phyloP scores from a whole-genome alignment of 768 basidiomycete species.

The Daedalea quercina region DNA sequence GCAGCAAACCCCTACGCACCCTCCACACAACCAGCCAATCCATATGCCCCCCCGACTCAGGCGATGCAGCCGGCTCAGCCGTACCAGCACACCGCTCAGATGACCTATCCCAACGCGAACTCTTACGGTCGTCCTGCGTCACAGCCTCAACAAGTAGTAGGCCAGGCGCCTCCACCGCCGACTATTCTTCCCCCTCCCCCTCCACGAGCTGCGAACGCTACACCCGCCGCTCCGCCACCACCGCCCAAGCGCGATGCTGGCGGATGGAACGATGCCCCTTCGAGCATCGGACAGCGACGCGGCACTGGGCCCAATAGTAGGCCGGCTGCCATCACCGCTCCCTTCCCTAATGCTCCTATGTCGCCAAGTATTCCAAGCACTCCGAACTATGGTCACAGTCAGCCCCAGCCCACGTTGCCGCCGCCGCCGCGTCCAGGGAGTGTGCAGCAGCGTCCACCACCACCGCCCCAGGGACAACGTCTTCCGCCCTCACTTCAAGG shows the following conservation, averaged over 20 bases:
- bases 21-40: background rate
- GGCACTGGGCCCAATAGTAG: slow-evolving; percentile 48
- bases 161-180: slow-evolving; percentile 4
- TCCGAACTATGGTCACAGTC: slow-evolving; percentile 13
- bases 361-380: slow-evolving; percentile 12
- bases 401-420: slow-evolving; percentile 18
- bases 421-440: slow-evolving; percentile 65
- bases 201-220: slow-evolving; percentile 37
- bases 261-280: slow-evolving; percentile 92
- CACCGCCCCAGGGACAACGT: slow-evolving; percentile 29
- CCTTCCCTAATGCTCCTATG: slow-evolving; percentile 67
- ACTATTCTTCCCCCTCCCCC: slow-evolving; percentile 12
- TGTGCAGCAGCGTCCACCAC: slow-evolving; percentile 40
- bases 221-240: slow-evolving; percentile 35
- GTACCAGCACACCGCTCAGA: slow-evolving; percentile 10
- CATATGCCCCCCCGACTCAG: slow-evolving; percentile 9
- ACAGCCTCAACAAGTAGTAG: slow-evolving; percentile 20
- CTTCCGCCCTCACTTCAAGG: slow-evolving; percentile 26
- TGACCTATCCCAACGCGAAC: slow-evolving; percentile 22
- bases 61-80: slow-evolving; percentile 11
- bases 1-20: background rate
- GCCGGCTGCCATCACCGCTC: slow-evolving; percentile 72
- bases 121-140: slow-evolving; percentile 26
- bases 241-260: slow-evolving; percentile 55
- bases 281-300: slow-evolving; percentile 39